Base-by-base conservation (phyloP, 306 rosid species). In the Dicorynia guianensis region DNA sequence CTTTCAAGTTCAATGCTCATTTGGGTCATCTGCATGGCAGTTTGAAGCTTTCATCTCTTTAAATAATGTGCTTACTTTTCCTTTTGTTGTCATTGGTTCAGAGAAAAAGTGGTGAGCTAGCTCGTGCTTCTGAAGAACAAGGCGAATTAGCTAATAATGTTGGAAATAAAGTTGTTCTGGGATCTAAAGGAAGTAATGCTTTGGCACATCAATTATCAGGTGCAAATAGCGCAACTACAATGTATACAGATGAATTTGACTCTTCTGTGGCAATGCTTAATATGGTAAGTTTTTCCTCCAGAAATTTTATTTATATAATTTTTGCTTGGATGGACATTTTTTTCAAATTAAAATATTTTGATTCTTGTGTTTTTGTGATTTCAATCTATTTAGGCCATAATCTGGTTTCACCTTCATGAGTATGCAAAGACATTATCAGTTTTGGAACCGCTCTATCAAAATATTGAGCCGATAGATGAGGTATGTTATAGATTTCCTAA, bases 321-420 rank as follows among this genome's bases (percentile, higher is more conserved):
- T 43, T 71, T 83, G 30, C 49, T 66, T 67, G 76, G 56, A 43
- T 63, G 19, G 15, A 39, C 18, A 30, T 40, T 52, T 56, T 43
- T 49, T 59, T 73, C 40, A 36, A 20, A 39, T 30, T 78, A 55
- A 17, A 56, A 43, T 71, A 30, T 74, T 6, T 67, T 34, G 54
- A 17, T 39, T 71, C 30, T 64, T 71, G 30, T 76, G 57, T 47
- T 71, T 54, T 67, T 82, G 35, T 65, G 36, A 38, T 67, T 67
- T 55, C 61, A 71, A 70, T 61, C 4, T 71, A 61, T 76, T 44
- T 75, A 96, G 99, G 99, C 99, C 14, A 80, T 88, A 52, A 76
- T 96, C 82, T 96, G 99, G 99, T 96, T 90, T 84, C 90, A 90
- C 86, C 91, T 96, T 69, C 98, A 88, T 2, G 97, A 96, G 71